Base-by-base conservation (phyloP, 2,329 filamentous ascomycete genomes). In the Sporothrix schenckii region DNA sequence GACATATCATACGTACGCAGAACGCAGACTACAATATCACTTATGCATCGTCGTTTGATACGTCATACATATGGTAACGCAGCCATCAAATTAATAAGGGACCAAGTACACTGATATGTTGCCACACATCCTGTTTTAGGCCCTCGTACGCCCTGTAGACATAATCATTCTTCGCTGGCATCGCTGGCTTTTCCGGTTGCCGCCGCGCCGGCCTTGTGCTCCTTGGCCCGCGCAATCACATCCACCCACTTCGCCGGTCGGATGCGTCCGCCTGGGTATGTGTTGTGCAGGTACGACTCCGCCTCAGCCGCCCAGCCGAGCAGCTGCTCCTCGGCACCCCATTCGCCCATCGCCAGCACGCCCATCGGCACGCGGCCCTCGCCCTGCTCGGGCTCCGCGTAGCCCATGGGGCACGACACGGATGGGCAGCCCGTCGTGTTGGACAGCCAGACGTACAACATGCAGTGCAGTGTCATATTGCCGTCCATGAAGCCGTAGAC, bases 391-490 rank as follows among this genome's bases (percentile, higher is more conserved):
- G 86, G 83, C 34, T 87, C 81, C 3, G 83, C 85, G 80, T 93
- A 97, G 0, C 92, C 93, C 13, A 92, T 88, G 0, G 94, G 93
- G 49, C 88, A 88, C 60, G 84, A 88, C 14, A 96, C 86, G 0
- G 92, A 88, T 0, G 94, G 94, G 65, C 89, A 89, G 0, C 94
- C 94, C 0, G 85, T 88, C 75, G 93, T 89, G 79, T 97, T 97
- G 7, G 93, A 91, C 49, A 97, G 80, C 86, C 91, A 97, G 19
- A 92, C 89, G 80, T 92, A 97, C 79, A 90, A 88, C 92, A 97
- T 97, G 77, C 87, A 92, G 34, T 86, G 83, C n/a, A 97, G 82
- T 19, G 88, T 89, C 72, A 81, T 83, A 77, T 95, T 93, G 0
- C 85, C 89, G 78, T 97, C 91, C 50, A 85, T 89, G 74, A 92